Evolutionary conservation across 73 alveolate species (phyloP), one percentile per base, ranked within the genome.

Genomic region (Stentor roeselii): DNA sequence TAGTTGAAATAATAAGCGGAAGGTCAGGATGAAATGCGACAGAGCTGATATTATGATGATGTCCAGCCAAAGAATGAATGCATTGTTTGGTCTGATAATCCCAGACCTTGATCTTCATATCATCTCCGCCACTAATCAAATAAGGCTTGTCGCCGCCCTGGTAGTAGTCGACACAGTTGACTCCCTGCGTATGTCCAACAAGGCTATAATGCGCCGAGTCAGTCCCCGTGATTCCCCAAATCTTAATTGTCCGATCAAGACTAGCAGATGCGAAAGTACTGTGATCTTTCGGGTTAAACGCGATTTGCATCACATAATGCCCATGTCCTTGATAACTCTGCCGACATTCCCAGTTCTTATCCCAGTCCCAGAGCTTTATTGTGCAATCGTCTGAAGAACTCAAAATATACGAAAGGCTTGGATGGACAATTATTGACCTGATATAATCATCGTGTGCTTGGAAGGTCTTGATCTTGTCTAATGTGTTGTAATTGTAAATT

Each of bases 111-210:
- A 98, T 97, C 34, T 90, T 90, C 75, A 98, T 90, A 92, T 98
- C 99, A 93, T 98, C 99, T 34, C 99, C 99, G 59, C 99, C 99
- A 14, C 98, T 90, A 39, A 98, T 95, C 75, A 98, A 78, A 92
- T 95, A 96, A 3, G 99, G 99, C 89, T 95, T 96, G 88, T 98
- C 99, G 42, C 98, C 98, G 15, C 93, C 86, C 2, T 90, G 92
- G 75, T 96, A 95, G 82, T 90, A 96, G 83, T 96, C 98, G 27
- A 96, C 95, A 84, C 98, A 93, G 78, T 98, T 98, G 58, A 98
- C 99, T 58, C 99, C 99, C 42, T 96, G 92, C 75, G 89, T 85
- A 87, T 98, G 99, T 2, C 99, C 99, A 78, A 83, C 84, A 75
- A 98, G 90, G 50, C 99, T 91, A 83, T 92, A 95, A 91, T 97